Base-by-base conservation (phyloP, 805 yeast species). In the Ascoidea tarda region DNA sequence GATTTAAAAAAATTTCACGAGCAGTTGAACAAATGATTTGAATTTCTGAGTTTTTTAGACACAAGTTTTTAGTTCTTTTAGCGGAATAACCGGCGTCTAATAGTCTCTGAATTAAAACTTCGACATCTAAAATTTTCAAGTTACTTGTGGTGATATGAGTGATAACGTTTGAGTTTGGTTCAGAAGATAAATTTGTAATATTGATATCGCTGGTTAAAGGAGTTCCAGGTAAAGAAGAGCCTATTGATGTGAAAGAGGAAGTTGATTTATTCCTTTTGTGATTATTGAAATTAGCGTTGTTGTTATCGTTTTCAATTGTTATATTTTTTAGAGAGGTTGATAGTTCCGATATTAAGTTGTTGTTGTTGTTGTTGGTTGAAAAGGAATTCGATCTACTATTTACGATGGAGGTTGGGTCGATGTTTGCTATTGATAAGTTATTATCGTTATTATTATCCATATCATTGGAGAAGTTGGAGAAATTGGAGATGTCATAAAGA, bases 51-150 rank as follows among this genome's bases (percentile, higher is more conserved):
- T 84, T 87, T 62, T 91, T 91, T 53, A 93, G 71, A 66, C 98
- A 90, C 49, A 93, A 83, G 55, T 81, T 78, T 68, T 87, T 89
- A 6, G 96, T 88, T 62, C 96, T 77, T 66, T 91, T 93, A 6
- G 97, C 98, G 10, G 90, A 79, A 68, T 93, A 93, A 6, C 98
- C 99, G 0, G 96, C 96, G 69, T 93, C 98, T 57, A 93, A 73
- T 57, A 93, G 74, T 59, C 95, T 73, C 69, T 90, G 97, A 55
- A 93, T 93, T 50, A 87, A 73, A 62, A 87, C 95, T 67, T 93
- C 99, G 49, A 93, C 76, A 64, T 90, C 81, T 38, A 38, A 38
- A 16, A 72, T 53, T 5, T 62, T 56, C 50, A 60, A 57, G 47
- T 59, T 58, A n/a, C 53, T 59, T 14, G 65, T 58, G 0, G 63